phyloP scores from a whole-genome alignment of 805 yeast species.

The Pichia insulana region DNA sequence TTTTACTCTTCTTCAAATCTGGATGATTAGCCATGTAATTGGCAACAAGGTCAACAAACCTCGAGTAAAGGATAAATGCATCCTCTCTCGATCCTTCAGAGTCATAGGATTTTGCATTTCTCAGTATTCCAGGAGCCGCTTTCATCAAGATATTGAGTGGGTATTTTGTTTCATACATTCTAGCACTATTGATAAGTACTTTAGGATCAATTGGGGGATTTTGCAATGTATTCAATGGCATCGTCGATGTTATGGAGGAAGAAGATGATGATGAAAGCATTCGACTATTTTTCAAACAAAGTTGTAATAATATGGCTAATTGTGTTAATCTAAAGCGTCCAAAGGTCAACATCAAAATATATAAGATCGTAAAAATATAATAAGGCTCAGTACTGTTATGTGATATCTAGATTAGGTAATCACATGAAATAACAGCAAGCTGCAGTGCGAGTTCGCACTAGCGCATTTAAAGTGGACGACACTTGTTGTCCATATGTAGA shows the following conservation, averaged over 20 bases:
- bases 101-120: conserved; percentile 39
- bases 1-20: conserved; percentile 26
- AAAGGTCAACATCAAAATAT: too few species aligned
- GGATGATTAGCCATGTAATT: conserved; percentile 41
- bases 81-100: conserved; percentile 35
- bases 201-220: conserved; percentile 24
- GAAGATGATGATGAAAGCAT: background rate
- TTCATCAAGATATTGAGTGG: conserved; percentile 49
- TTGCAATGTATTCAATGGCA: conserved; percentile 10
- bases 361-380: too few species aligned
- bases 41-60: conserved; percentile 51
- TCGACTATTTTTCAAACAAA: too few species aligned
- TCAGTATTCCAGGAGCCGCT: conserved; percentile 39
- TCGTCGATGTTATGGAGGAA: conserved; percentile 14
- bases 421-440: too few species aligned
- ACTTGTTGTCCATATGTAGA: too few species aligned
- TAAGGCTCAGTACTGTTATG: too few species aligned
- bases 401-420: too few species aligned
- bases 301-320: too few species aligned
- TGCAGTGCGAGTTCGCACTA: too few species aligned
- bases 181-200: conserved; percentile 38
- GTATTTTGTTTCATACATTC: conserved; percentile 38
- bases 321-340: too few species aligned
- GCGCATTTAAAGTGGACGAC: too few species aligned
- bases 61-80: conserved; percentile 46